Base-by-base conservation (phyloP, 2,329 filamentous ascomycete species). In the Fusarium beomiforme region DNA sequence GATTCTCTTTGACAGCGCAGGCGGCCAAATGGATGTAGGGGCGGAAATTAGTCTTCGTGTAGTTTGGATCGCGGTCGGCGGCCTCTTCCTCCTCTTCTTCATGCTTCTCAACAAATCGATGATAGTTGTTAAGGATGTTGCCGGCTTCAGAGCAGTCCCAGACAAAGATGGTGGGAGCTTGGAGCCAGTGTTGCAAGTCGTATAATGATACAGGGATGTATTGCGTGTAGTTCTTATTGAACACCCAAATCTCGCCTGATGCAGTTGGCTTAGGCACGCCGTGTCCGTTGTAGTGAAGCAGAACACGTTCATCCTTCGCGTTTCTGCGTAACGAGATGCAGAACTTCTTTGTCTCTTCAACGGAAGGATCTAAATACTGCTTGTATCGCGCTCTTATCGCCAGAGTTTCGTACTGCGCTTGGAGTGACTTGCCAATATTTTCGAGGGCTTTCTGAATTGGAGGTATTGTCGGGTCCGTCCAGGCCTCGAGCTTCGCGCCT, bases 241-340 rank as follows among this genome's bases (percentile, higher is more conserved):
- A 99, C 8, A 98, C 97, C 96, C 96, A 99, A 23, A 99, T 97
- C 81, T 99, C 96, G 17, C 96, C 96, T 8, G 95, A 98, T 6
- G 93, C 90, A 1, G 96, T 99, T 6, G 96, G 96, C 77, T 98
- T 94, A 3, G 96, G 96, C 14, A 99, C 96, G 49, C 96, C 96
- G 80, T 99, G 96, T 19, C 96, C 96, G 76, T 99, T 99, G 85
- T 99, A 99, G 79, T 99, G 96, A 76, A 99, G 93, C n/a, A 99
- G 85, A 3, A 99, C 94, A 53, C 96, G 88, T 83, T 99, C 96
- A 64, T 98, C 95, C 81, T 98, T 97, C 51, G 96, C 95, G 78
- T 97, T 98, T 69, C 94, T 89, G 34, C 96, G 90, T 33, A 98
- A 85, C 1, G 94, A 97, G 56, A 94, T 91, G 77, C 95, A 97